Evolutionary conservation across 495 filamentous ascomycete species (phyloP).

Genomic region (Penicillium maclennaniae): DNA sequence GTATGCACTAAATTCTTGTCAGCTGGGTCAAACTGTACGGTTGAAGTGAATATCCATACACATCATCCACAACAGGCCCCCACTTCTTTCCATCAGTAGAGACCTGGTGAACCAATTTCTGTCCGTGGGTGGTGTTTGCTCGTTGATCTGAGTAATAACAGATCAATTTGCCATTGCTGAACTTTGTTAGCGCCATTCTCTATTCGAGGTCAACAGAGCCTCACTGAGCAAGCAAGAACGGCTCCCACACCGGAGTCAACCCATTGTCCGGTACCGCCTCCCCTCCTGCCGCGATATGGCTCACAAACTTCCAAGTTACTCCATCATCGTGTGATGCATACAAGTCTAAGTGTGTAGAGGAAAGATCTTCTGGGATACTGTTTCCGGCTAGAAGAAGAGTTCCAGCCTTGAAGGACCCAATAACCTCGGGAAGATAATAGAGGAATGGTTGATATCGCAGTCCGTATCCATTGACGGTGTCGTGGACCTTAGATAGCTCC

Average conservation of each 20-base stretch:
- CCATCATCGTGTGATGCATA: slow-evolving; percentile 60
- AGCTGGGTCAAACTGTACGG: background rate
- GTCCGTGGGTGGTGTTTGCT: slow-evolving; percentile 55
- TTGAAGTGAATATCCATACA: slow-evolving; percentile 26
- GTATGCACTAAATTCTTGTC: slow-evolving; percentile 33
- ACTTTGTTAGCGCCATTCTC: background rate
- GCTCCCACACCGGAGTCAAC: slow-evolving; percentile 67
- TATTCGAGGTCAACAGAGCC: slow-evolving; percentile 3
- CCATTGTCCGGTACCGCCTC: slow-evolving; percentile 58
- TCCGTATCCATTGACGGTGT: slow-evolving; percentile 60
- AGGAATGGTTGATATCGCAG: slow-evolving; percentile 66
- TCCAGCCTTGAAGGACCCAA: slow-evolving; percentile 55
- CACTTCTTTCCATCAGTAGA: slow-evolving; percentile 55
- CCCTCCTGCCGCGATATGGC: slow-evolving; percentile 61
- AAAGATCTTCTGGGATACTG: slow-evolving; percentile 59
- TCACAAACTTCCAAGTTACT: slow-evolving; percentile 61
- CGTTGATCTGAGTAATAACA: slow-evolving; percentile 69
- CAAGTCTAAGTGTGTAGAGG: slow-evolving; percentile 61
- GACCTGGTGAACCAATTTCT: slow-evolving; percentile 62
- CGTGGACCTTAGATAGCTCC: slow-evolving; percentile 56
- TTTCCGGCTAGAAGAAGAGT: slow-evolving; percentile 62
- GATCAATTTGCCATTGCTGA: slow-evolving; percentile 52
- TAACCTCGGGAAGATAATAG: slow-evolving; percentile 51
- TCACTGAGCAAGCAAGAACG: slow-evolving; percentile 53
- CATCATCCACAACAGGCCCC: slow-evolving; percentile 58